A percentile compares a stretch with the other conserved stretches of the same genome.
These are phyloP conservation scores for Trichophyton mentagrophytes DNA, from an alignment of 2,329 filamentous ascomycete genomes.

Conservation along the genomic window DNA sequence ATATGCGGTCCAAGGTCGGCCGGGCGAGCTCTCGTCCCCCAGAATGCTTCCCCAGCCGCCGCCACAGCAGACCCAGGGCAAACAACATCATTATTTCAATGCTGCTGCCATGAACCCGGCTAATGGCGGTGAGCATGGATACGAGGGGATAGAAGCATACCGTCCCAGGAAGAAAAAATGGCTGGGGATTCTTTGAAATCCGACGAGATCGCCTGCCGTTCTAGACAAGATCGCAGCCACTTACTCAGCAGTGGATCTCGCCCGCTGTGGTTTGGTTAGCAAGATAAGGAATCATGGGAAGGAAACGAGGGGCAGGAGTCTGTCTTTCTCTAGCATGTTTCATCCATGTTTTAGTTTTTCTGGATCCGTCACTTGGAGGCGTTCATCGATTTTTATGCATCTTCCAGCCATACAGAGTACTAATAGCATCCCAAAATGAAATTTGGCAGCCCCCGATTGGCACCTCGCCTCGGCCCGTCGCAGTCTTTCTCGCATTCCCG, in stretches of 20 bases:
- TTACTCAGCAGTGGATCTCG: conserved; percentile 1
- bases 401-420: background rate
- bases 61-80: background rate
- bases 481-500: background rate
- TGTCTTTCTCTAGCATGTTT: background rate
- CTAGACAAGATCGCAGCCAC: background rate
- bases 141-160: conserved; percentile 23
- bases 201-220: background rate
- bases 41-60: conserved; percentile 3
- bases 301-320: background rate
- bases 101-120: conserved; percentile 11
- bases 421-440: background rate
- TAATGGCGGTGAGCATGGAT: conserved; percentile 11
- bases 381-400: background rate
- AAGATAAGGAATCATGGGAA: background rate
- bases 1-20: background rate
- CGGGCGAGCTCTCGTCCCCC: background rate
- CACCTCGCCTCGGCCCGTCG: background rate
- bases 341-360: conserved; percentile 1
- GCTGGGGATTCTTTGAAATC: conserved; percentile 13
- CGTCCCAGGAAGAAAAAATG: conserved; percentile 18
- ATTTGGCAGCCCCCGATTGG: background rate
- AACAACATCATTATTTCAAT: background rate
- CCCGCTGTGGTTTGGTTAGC: background rate
- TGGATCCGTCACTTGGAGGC: background rate